Base-by-base conservation (phyloP, 177 flowering plant species). In the Vitis hybrid region DNA sequence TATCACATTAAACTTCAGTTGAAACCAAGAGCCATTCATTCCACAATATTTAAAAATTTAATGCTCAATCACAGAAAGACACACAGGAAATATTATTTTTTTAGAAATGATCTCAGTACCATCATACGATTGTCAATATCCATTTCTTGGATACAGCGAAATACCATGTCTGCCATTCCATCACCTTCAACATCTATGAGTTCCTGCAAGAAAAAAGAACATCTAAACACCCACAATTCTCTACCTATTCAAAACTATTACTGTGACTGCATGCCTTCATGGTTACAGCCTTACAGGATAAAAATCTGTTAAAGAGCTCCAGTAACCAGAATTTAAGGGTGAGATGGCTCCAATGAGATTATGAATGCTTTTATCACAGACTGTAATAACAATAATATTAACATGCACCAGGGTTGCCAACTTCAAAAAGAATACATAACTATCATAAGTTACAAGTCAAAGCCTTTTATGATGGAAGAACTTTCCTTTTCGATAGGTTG, bases 91-190 rank as follows among this genome's bases (percentile, higher is more conserved):
- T 6, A 52, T 34, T 50, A 52, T 69, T 6, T 12, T 12, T n/a
- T 51, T 8, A 9, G 6, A 56, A 40, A 48, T 11, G 5, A 56
- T 30, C 56, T 18, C 15, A 26, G 32, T 90, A 95, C 99, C 98
- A 89, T 87, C 99, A 93, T 95, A n/a, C 97, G 79, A 50, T 95
- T 95, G 82, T 95, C 97, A 72, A 93, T 95, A 77, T 93, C 99
- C 98, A 93, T 95, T 81, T 95, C 98, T 80, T 93, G 99, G 72
- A 93, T 95, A 83, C 99, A 91, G 75, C 86, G 94, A 69, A 95
- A 95, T 69, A 95, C 98, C 98, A 95, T 95, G 72, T 93, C 99
- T 69, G 98, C 99, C 92, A 93, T 90, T 68, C 99, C 99, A 86
- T 95, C 97, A 65, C 99, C 97, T 85, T 93, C 98, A 70, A 95